Evolutionary conservation across 352 stramenopile species (phyloP), one percentile per base, ranked within the genome.

Genomic region (Phytopythium ostracodes): DNA sequence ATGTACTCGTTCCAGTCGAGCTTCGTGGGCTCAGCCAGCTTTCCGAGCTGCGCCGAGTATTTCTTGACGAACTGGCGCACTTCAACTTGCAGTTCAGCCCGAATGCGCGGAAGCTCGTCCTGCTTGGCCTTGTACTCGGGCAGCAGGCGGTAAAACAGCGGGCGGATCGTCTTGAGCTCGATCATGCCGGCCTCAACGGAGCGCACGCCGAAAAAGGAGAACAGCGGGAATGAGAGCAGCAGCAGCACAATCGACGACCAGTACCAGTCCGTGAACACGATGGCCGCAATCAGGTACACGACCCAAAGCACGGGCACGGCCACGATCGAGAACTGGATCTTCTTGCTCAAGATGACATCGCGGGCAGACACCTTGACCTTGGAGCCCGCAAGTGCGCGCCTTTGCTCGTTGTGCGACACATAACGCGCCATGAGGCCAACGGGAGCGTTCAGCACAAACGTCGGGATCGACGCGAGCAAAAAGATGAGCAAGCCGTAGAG

Each of bases 291-390:
- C 51, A 89, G 75, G 69, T 98, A 97, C 40, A 90, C 72, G 59
- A 96, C 60, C 79, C 89, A 96, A 11, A 98, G 76, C 57, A 83
- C 63, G 14, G 91, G 91, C 54, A 98, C 88, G 0, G 94, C 84
- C 36, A 98, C 76, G 35, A 97, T 95, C 38, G 87, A 97, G 50
- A 97, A 94, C 57, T 93, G 77, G 60, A 98, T 97, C 73, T 98
- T 98, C 74, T 97, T 97, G 70, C 84, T 96, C 24, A 97, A 60
- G 49, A 98, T 58, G 6, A 98, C 92, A 57, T 98, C 93, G 20
- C 84, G 81, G 33, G 79, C 93, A 24, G 82, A 75, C 42, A 98
- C 84, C 65, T 98, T 98, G 56, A 98, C 93, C 57, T 91, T 96
- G 53, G 89, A 97, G 11, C 87, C 84, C 24, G 84, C 84, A 0